Evolutionary conservation across 2,329 filamentous ascomycete species (phyloP), one percentile per base, ranked within the genome.

Genomic region (Alternaria dauci): DNA sequence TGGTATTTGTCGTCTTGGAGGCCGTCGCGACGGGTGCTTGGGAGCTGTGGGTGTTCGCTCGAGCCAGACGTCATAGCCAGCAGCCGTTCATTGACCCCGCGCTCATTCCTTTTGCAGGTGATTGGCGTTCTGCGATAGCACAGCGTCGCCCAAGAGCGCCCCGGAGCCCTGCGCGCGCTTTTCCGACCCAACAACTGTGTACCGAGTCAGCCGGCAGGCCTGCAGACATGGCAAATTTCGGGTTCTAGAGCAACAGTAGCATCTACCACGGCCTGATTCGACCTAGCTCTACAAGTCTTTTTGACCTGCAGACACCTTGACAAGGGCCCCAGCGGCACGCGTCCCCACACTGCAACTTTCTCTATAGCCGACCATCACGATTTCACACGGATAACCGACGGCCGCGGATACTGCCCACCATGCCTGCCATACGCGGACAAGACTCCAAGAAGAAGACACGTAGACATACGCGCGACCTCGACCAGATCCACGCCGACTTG

Each of bases 401-500:
- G 67, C 71, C 66, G 67, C 71, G 68, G 70, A 72, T 68, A 66
- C 63, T 55, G 46, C 58, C 47, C 73, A 75, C 59, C 62, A 84
- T 84, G 82, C 82, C 82, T 61, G 82, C 82, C 61, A 83, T 84
- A 63, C 78, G 82, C 57, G 82, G 82, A 67, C 71, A 79, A 55
- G 76, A 83, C 59, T 83, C 80, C 38, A 83, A 83, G 71, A 81
- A 80, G 70, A 83, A 83, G 78, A 82, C 82, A 61, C 76, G 80
- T 48, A 77, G 79, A 47, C 75, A 81, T 66, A 81, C 72, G 73
- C 95, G 95, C 79, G 94, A 96, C 79, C 85, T 97, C 74, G 95
- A 99, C 80, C 94, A 98, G 81, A 88, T 98, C 79, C 89, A 94
- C 75, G 88, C 89, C 67, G 95, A 99, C 78, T 81, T 97, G 58